phyloP scores from a whole-genome alignment of 805 yeast genomes.

The Metschnikowia anglica region DNA sequence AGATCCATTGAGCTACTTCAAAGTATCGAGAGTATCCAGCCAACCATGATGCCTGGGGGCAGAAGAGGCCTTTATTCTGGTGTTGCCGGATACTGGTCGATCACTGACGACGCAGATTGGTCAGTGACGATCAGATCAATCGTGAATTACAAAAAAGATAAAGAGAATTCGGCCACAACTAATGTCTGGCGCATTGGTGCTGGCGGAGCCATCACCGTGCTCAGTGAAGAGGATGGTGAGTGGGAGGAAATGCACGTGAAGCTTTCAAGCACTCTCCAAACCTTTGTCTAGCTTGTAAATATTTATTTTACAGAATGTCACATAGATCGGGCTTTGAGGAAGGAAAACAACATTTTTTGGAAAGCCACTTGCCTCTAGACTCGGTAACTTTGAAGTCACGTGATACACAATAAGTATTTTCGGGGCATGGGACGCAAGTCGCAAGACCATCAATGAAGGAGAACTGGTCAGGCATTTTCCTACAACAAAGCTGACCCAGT shows the following conservation, averaged over 20 bases:
- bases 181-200: slow-evolving; percentile 86
- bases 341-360: no score
- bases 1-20: slow-evolving; percentile 84
- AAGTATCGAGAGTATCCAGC: slow-evolving; percentile 48
- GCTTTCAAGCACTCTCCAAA: slow-evolving; percentile 74
- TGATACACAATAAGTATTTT: no score
- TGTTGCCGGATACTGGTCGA: slow-evolving; percentile 92
- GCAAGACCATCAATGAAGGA: no score
- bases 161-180: slow-evolving; percentile 21
- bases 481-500: no score
- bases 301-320: background rate
- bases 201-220: slow-evolving; percentile 94
- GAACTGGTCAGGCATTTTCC: no score
- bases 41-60: slow-evolving; percentile 32
- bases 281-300: slow-evolving; percentile 41
- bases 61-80: slow-evolving; percentile 91
- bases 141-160: slow-evolving; percentile 59
- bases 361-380: no score
- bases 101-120: slow-evolving; percentile 89
- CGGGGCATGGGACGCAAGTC: no score
- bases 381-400: no score
- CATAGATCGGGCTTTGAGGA: no score
- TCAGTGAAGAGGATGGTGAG: slow-evolving; percentile 80
- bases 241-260: slow-evolving; percentile 90
- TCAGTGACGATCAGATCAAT: slow-evolving; percentile 89